A percentile compares a stretch with the other conserved stretches of the same genome.
Evolutionary conservation across 768 basidiomycete genomes (phyloP).

Genomic region (Termitomyces heimii): DNA sequence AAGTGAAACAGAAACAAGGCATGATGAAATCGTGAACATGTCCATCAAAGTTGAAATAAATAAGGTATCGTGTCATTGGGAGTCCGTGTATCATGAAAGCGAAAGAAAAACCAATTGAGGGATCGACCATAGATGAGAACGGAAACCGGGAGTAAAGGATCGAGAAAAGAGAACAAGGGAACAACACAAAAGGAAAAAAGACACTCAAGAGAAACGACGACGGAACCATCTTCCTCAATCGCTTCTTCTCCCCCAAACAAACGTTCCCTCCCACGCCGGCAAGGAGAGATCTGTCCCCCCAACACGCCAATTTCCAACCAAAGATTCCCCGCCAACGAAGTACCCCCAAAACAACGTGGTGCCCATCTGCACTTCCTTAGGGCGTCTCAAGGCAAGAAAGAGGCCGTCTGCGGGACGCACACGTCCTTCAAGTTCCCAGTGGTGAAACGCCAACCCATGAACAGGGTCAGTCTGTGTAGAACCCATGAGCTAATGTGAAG

Average conservation of each 20-base stretch:
- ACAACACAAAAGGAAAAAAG: not conserved
- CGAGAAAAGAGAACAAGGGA: not conserved
- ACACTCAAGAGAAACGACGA: not conserved
- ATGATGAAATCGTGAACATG: not conserved
- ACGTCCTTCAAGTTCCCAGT: slow-evolving; percentile 3
- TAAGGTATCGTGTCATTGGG: too few relatives aligned
- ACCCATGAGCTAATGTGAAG: not conserved
- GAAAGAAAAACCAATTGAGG: not conserved
- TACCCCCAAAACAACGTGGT: slow-evolving; percentile 62
- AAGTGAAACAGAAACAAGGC: not conserved
- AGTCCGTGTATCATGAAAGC: not conserved
- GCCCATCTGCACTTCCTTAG: not conserved
- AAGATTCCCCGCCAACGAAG: slow-evolving; percentile 53
- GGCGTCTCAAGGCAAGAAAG: not conserved
- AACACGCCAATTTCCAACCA: slow-evolving; percentile 71
- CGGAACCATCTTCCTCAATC: slow-evolving; percentile 2
- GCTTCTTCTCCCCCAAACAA: slow-evolving; percentile 49
- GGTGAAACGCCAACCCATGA: slow-evolving; percentile 2
- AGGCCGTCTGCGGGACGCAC: slow-evolving; percentile 5
- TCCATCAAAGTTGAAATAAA: not conserved
- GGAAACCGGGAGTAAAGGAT: not conserved
- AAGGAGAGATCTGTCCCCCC: slow-evolving; percentile 35
- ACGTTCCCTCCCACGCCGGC: slow-evolving; percentile 60
- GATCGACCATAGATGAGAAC: not conserved
- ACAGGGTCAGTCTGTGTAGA: slow-evolving; percentile 2